These are phyloP conservation scores for Endoconidiophora polonica DNA, from an alignment of 2,329 filamentous ascomycete genomes.

Conservation along the genomic window DNA sequence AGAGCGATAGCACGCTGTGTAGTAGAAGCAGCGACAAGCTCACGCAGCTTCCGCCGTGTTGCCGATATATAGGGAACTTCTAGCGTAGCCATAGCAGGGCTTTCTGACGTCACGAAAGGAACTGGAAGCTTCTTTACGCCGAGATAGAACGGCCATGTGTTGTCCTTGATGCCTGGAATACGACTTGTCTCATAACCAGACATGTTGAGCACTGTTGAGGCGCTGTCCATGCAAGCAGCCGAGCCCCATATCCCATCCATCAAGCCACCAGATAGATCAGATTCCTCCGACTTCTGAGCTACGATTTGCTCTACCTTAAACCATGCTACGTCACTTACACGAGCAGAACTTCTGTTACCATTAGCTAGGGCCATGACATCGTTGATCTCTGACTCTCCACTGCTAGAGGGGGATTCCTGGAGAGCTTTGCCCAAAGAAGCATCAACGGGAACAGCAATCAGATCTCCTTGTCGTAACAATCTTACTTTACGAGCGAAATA, in stretches of 20 bases:
- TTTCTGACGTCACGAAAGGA: slow-evolving; percentile 18
- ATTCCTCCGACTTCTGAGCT: slow-evolving; percentile 32
- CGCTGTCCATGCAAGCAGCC: slow-evolving; percentile 70
- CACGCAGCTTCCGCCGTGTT: slow-evolving; percentile 55
- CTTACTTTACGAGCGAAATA: slow-evolving; percentile 74
- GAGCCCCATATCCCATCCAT: slow-evolving; percentile 63
- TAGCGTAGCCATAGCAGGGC: slow-evolving; percentile 23
- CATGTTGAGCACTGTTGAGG: slow-evolving; percentile 76
- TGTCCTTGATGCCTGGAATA: slow-evolving; percentile 59
- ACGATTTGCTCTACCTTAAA: slow-evolving; percentile 72
- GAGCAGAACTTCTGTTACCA: slow-evolving; percentile 18
- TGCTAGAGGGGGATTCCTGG: slow-evolving; percentile 47
- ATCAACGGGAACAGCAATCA: slow-evolving; percentile 80
- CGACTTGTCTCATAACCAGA: slow-evolving; percentile 74
- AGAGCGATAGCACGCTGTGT: slow-evolving; percentile 75
- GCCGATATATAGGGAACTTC: slow-evolving; percentile 39
- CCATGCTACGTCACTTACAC: slow-evolving; percentile 57
- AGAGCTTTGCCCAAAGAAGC: slow-evolving; percentile 67
- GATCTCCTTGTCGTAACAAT: slow-evolving; percentile 70
- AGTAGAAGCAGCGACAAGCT: slow-evolving; percentile 75
- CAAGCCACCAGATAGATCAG: slow-evolving; percentile 31
- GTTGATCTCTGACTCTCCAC: slow-evolving; percentile 47
- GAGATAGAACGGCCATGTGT: slow-evolving; percentile 79
- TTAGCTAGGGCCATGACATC: slow-evolving; percentile 39
- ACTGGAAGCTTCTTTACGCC: slow-evolving; percentile 53